phyloP scores from a whole-genome alignment of 352 stramenopile species.

The Peronospora farinosa region DNA sequence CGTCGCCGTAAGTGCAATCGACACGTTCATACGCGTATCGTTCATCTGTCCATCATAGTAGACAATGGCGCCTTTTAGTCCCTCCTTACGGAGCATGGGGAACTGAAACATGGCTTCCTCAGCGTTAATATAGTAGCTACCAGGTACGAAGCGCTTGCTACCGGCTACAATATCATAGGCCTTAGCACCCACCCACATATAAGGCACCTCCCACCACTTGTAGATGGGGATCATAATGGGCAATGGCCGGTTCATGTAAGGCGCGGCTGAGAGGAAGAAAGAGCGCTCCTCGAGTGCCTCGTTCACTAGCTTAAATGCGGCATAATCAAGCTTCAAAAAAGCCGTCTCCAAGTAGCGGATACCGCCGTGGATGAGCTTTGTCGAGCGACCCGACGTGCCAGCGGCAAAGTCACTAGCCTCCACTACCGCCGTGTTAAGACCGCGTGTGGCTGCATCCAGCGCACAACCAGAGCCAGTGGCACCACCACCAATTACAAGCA shows the following conservation, averaged over 20 bases:
- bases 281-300: conserved; percentile 90
- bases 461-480: conserved; percentile 89
- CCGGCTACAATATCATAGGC: conserved; percentile 90
- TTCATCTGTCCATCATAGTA: conserved; percentile 92
- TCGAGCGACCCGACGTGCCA: conserved; percentile 89
- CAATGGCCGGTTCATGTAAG: conserved; percentile 92
- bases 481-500: conserved; percentile 90
- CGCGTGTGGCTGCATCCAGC: conserved; percentile 87
- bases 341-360: conserved; percentile 94
- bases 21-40: conserved; percentile 93
- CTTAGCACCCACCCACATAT: conserved; percentile 91
- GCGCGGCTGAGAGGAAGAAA: conserved; percentile 89
- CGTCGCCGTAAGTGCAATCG: conserved; percentile 91
- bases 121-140: conserved; percentile 86
- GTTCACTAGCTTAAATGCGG: conserved; percentile 87
- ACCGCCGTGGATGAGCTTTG: conserved; percentile 94
- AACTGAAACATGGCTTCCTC: conserved; percentile 92
- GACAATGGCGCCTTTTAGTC: conserved; percentile 88
- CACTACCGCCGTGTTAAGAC: conserved; percentile 90
- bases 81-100: conserved; percentile 89
- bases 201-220: conserved; percentile 92
- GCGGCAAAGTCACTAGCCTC: conserved; percentile 90
- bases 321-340: conserved; percentile 89
- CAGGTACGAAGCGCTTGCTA: conserved; percentile 81
- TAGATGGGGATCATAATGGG: conserved; percentile 96